These are phyloP conservation scores for Penicillium bialowiezense DNA, from an alignment of 495 filamentous ascomycete species.

Conservation along the genomic window DNA sequence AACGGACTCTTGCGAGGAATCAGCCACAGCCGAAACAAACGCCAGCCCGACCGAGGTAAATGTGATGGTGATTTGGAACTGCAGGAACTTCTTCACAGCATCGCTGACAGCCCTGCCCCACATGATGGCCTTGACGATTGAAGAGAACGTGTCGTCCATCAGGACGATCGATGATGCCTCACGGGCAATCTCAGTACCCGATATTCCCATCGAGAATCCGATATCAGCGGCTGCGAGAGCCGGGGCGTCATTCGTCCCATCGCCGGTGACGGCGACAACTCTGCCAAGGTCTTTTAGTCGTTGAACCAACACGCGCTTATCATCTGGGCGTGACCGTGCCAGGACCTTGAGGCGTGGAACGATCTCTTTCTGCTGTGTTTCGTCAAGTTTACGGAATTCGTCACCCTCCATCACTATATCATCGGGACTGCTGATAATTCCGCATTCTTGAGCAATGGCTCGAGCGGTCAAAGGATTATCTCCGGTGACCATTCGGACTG, in stretches of 20 bases:
- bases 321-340: slow-evolving; percentile 73
- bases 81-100: slow-evolving; percentile 72
- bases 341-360: slow-evolving; percentile 70
- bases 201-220: slow-evolving; percentile 80
- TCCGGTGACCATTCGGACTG: slow-evolving; percentile 75
- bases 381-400: slow-evolving; percentile 64
- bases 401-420: slow-evolving; percentile 72
- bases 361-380: slow-evolving; percentile 57
- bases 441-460: slow-evolving; percentile 72
- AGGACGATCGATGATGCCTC: slow-evolving; percentile 77
- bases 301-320: slow-evolving; percentile 69
- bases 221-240: slow-evolving; percentile 75
- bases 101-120: slow-evolving; percentile 78
- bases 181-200: slow-evolving; percentile 77
- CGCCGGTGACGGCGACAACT: slow-evolving; percentile 71
- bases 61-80: slow-evolving; percentile 81
- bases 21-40: slow-evolving; percentile 64
- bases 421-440: slow-evolving; percentile 60
- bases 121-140: slow-evolving; percentile 71
- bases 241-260: slow-evolving; percentile 78
- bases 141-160: slow-evolving; percentile 78
- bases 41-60: slow-evolving; percentile 71
- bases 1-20: slow-evolving; percentile 54
- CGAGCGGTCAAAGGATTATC: slow-evolving; percentile 72
- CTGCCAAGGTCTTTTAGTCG: slow-evolving; percentile 63